phyloP scores from a whole-genome alignment of 192 early-diverging fungal genomes.

The Backusella sp. region DNA sequence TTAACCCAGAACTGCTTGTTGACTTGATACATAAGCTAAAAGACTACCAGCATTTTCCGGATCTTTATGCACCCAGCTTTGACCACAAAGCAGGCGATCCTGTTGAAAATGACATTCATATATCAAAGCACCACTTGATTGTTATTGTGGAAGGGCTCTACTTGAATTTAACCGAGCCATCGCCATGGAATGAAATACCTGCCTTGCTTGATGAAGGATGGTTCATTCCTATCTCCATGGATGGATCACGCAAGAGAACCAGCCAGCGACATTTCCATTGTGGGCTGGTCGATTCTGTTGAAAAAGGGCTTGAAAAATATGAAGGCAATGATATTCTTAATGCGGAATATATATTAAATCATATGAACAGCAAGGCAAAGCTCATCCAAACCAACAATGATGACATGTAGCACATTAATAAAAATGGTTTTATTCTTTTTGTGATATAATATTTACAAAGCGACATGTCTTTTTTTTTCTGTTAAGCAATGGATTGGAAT shows the following conservation, averaged over 20 bases:
- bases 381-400: not conserved
- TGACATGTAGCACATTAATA: too few species aligned
- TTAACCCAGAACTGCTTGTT: not conserved
- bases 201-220: not conserved
- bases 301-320: not conserved
- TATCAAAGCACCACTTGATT: not conserved
- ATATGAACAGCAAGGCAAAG: not conserved
- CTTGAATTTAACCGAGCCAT: not conserved
- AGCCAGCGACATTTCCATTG: not conserved
- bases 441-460: too few species aligned
- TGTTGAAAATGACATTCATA: not conserved
- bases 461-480: not conserved
- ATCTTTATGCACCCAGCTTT: not conserved
- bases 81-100: not conserved
- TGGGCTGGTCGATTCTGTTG: not conserved
- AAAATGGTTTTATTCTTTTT: too few species aligned
- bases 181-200: not conserved
- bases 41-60: not conserved
- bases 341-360: not conserved
- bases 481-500: slow-evolving; percentile 16
- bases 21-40: not conserved
- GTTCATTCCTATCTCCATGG: not conserved
- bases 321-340: not conserved
- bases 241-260: not conserved
- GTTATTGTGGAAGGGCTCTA: not conserved